Percentiles rank a stretch among this genome's conserved stretches.
These are phyloP conservation scores for Secale cereale DNA, from an alignment of 176 grass and related monocot genomes.

Conservation along the genomic window DNA sequence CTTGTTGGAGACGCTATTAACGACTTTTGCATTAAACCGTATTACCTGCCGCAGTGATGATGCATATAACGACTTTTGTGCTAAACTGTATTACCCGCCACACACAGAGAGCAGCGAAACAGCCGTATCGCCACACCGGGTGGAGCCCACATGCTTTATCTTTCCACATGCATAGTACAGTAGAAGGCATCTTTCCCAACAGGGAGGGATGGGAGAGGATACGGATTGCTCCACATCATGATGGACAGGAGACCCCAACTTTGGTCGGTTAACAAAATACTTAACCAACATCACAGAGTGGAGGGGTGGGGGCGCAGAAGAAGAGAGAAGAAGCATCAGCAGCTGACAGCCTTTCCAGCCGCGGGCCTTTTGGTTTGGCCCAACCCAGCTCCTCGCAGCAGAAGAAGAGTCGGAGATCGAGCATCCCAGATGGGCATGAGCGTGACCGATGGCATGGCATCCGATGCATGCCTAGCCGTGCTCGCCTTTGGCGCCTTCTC, in stretches of 20 bases:
- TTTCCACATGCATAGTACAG: not conserved
- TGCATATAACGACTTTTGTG: too few species aligned
- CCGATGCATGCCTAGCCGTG: constrained; percentile 7
- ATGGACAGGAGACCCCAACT: not conserved
- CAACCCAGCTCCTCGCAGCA: not conserved
- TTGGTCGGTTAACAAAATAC: not conserved
- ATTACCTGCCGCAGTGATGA: too few species aligned
- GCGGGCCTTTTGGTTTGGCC: constrained; percentile 30
- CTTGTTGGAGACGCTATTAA: not conserved
- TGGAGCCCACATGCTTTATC: not conserved
- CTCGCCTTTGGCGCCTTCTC: not conserved
- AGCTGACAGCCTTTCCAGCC: constrained; percentile 22
- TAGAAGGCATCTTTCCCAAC: constrained; percentile 14
- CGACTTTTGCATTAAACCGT: too few species aligned
- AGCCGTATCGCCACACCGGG: not conserved
- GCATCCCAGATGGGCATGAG: constrained; percentile 21
- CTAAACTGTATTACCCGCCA: not conserved
- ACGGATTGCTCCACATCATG: not conserved
- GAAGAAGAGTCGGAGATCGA: constrained; percentile 7
- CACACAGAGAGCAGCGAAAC: not conserved
- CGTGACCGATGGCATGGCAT: constrained; percentile 16
- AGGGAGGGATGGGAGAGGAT: not conserved
- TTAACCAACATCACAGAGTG: not conserved
- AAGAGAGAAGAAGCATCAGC: not conserved
- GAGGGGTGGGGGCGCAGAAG: constrained; percentile 28